These are phyloP conservation scores for Groenewaldozyma tartarivorans DNA, from an alignment of 805 yeast species.

Conservation along the genomic window DNA sequence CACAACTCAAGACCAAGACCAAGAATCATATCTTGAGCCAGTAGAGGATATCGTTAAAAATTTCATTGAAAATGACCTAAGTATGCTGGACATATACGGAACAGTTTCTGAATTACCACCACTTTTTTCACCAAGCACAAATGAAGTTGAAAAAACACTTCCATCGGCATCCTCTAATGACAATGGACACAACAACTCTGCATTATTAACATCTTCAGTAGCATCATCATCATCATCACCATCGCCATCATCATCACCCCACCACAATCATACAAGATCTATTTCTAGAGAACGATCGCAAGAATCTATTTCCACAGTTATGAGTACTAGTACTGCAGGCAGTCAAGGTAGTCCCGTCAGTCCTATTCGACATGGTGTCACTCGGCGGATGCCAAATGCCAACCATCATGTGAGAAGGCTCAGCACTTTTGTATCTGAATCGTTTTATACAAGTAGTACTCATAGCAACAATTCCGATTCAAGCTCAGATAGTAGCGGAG, in stretches of 20 bases:
- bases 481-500: background rate
- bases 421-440: background rate
- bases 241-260: background rate
- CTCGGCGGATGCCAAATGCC: background rate
- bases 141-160: conserved; percentile 4
- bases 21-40: background rate
- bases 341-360: background rate
- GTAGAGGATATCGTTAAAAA: conserved; percentile 25
- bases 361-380: no score
- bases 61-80: conserved; percentile 24
- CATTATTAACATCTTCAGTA: background rate
- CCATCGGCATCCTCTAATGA: conserved; percentile 8
- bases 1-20: background rate
- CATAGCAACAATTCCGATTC: background rate
- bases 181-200: conserved; percentile 4
- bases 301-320: no score
- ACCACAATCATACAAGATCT: background rate
- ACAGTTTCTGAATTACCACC: conserved; percentile 15
- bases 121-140: conserved; percentile 13
- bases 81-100: conserved; percentile 25
- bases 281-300: background rate
- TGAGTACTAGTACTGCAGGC: background rate
- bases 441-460: background rate
- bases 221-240: conserved; percentile 5
- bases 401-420: background rate